Conservation (phyloP, 2,329 filamentous ascomycete genomes). For the Trichoderma asperellum region DNA sequence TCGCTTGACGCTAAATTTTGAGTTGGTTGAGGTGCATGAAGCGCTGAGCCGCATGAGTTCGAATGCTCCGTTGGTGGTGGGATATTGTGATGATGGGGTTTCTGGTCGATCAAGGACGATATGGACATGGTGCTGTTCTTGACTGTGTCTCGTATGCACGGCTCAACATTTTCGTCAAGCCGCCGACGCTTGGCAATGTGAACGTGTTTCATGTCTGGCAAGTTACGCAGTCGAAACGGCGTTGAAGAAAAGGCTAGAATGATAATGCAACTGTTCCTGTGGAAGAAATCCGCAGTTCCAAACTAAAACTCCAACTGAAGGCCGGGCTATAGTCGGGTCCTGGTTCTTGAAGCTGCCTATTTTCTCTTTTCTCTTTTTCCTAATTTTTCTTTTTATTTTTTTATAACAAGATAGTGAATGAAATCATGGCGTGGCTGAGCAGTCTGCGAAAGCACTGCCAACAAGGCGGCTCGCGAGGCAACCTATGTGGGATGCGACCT, state of each 20-base stretch:
- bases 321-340: too few species aligned
- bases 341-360: too few species aligned
- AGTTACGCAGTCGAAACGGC: too few species aligned
- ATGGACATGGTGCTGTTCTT: not conserved
- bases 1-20: too few species aligned
- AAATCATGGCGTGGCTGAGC: not conserved
- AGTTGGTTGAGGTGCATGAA: not conserved
- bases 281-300: too few species aligned
- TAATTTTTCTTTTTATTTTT: too few species aligned
- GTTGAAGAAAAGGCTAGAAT: not conserved
- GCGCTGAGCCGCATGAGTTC: too few species aligned
- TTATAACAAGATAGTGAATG: too few species aligned
- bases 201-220: not conserved
- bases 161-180: not conserved
- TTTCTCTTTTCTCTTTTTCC: too few species aligned
- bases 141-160: not conserved
- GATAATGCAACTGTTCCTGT: not conserved
- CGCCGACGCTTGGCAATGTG: not conserved
- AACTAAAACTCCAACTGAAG: not conserved
- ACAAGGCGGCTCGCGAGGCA: not conserved
- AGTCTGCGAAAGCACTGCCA: not conserved
- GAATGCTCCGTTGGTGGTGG: not conserved
- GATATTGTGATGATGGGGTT: not conserved
- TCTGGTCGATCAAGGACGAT: not conserved
- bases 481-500: not conserved